Evolutionary conservation across 305 asterid species (phyloP), one percentile per base, ranked within the genome.

Genomic region (Rubia peregrina): DNA sequence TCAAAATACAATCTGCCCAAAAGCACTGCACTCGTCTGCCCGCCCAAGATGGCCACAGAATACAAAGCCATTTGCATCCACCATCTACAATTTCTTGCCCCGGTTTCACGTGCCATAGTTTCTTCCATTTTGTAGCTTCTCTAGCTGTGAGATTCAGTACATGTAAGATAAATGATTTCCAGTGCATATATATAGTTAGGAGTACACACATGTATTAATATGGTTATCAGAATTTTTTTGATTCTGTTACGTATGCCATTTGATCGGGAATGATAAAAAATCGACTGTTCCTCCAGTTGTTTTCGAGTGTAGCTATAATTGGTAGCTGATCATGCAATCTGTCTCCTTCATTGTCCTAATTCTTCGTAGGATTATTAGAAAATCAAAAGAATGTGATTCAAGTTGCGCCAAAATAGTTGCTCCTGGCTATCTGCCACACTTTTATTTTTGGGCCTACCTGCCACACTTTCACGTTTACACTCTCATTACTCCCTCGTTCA

Each of bases 1-100:
- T 79, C 73, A 78, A 79, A 89, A 72, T 89, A 89, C 17, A 81
- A 12, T 53, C 87, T 74, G 61, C 88, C 83, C 9, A 89, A 44
- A 24, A 89, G 69, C 2, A 80, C 73, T 19, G 89, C 89, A 0
- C 70, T 63, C 4, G 88, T 63, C 61, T 85, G 89, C 5, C 96
- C 95, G 60, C 84, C 81, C 19, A 89, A 70, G 63, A 83, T 76
- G 59, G 85, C 71, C 40, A 86, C 22, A 0, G 85, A 16, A 73
- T 82, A 88, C 19, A 83, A 22, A 6, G 77, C 55, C 83, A 85
- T 81, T 51, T 83, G 78, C n/a, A 86, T 67, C 92, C 96, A 85
- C 96, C 91, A 87, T 77, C 77, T 75, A 79, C 81, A 79, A 7
- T 70, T 71, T 56, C 19, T 73, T 9, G 38, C 56, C 44, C 59